phyloP scores from a whole-genome alignment of 805 yeast species.

The Saccharomycopsis fibuligera region DNA sequence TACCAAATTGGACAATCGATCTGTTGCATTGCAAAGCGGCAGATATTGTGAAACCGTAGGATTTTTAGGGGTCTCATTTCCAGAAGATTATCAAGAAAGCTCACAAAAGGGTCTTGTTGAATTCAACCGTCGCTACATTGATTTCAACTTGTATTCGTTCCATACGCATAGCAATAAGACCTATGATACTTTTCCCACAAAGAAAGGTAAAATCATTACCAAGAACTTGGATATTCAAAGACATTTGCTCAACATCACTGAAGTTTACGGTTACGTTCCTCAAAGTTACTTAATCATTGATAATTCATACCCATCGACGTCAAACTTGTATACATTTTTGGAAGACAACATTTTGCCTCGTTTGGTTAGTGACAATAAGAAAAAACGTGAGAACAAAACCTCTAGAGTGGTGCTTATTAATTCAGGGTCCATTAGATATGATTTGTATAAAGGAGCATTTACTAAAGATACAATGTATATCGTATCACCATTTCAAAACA shows the following conservation, averaged over 20 bases:
- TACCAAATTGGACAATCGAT: constrained; percentile 52
- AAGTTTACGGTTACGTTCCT: constrained; percentile 60
- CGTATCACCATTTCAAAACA: constrained; percentile 78
- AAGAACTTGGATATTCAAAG: constrained; percentile 39
- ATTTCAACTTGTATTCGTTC: constrained; percentile 71
- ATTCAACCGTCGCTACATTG: constrained; percentile 67
- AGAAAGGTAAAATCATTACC: constrained; percentile 45
- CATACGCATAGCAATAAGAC: constrained; percentile 44
- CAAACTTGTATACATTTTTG: constrained; percentile 54
- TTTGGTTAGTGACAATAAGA: constrained; percentile 28
- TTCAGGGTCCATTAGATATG: constrained; percentile 86
- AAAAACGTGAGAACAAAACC: constrained; percentile 27
- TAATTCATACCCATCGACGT: constrained; percentile 54
- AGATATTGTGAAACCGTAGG: constrained; percentile 93
- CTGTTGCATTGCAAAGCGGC: constrained; percentile 87
- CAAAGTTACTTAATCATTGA: constrained; percentile 58
- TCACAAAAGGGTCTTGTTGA: constrained; percentile 24
- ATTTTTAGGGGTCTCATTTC: constrained; percentile 53
- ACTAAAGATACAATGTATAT: constrained; percentile 75
- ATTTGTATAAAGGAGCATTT: constrained; percentile 76
- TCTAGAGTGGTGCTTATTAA: constrained; percentile 60
- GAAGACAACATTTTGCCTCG: constrained; percentile 50
- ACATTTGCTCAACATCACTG: constrained; percentile 44
- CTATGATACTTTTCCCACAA: constrained; percentile 42
- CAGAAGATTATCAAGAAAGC: constrained; percentile 5